Base-by-base conservation (phyloP, 805 yeast species). In the Cyberlindnera maritima region DNA sequence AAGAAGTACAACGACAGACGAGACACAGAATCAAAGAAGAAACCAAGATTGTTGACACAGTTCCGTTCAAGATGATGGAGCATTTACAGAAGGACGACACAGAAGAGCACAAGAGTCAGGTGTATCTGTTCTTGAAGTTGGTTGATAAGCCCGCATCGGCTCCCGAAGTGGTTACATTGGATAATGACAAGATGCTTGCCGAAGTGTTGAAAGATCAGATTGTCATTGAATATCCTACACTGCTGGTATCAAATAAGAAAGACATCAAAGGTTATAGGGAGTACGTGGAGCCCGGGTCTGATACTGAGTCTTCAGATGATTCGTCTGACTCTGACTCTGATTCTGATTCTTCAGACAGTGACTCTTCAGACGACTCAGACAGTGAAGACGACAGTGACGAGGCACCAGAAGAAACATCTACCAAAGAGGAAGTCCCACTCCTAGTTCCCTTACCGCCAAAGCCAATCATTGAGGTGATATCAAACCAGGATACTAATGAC, bases 171-270 rank as follows among this genome's bases (percentile, higher is more conserved):
- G 63, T 80, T 2, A 59, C 61, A 35, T 34, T 82, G 14, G 66
- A 70, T 18, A 44, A 62, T 0, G 63, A 57, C 1, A 55, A 54
- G n/a, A 47, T 68, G 19, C 56, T 87, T 2, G 76, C 76, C 0
- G 77, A 75, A 20, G 69, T 71, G 1, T 55, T 89, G n/a, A 67
- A 68, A 48, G 80, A 80, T 31, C 72, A 74, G 46, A 71, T 81
- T 0, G 86, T 89, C 0, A 71, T 88, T 31, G 97, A 89, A 60
- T 89, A 77, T 54, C 96, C 97, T 0, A 83, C 90, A 0, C 68
- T 89, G 4, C 73, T 69, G 46, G 69, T 85, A 1, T 67, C 75
- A 1, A 46, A 56, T 5, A 47, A 48, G 6, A 54, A 53, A n/a
- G 45, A 57, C 17, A 63, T 72, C 35, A 40, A 56, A 12, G 66